Percentiles rank a stretch among this genome's conserved stretches.
These are phyloP conservation scores for Antitrichia curtipendula DNA, from an alignment of 225 moss, liverwort and hornwort genomes.

Conservation along the genomic window DNA sequence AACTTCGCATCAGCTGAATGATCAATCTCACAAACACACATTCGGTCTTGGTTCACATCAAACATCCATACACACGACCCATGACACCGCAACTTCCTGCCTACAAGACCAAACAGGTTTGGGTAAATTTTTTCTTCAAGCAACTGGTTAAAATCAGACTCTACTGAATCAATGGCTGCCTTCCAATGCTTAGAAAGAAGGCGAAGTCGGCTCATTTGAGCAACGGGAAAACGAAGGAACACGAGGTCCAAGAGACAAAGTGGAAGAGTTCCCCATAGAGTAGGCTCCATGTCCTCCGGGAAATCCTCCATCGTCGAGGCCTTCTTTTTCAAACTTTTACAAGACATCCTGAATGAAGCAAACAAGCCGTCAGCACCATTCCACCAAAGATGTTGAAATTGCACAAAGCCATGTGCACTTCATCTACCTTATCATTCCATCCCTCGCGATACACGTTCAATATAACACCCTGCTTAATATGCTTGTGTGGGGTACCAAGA, in stretches of 20 bases:
- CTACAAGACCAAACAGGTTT: not conserved
- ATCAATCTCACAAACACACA: no score
- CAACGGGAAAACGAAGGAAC: not conserved
- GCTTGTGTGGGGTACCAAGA: not conserved
- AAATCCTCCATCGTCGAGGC: not conserved
- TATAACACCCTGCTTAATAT: not conserved
- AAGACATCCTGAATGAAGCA: not conserved
- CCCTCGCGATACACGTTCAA: not conserved
- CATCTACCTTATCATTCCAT: not conserved
- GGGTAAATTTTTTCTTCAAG: not conserved
- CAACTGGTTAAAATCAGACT: not conserved
- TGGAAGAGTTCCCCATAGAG: not conserved
- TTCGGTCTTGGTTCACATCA: not conserved
- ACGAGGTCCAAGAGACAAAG: not conserved
- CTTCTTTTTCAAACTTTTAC: not conserved
- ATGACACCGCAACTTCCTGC: no score
- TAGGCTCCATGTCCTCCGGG: no score
- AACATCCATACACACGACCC: not conserved
- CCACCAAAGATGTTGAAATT: not conserved
- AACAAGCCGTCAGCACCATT: not conserved
- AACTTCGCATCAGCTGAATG: no score
- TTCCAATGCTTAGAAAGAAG: not conserved
- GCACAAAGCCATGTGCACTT: not conserved
- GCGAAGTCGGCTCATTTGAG: not conserved
- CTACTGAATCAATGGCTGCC: not conserved